phyloP scores from a whole-genome alignment of 768 basidiomycete genomes.

The Brasilioporus rufonigricans region DNA sequence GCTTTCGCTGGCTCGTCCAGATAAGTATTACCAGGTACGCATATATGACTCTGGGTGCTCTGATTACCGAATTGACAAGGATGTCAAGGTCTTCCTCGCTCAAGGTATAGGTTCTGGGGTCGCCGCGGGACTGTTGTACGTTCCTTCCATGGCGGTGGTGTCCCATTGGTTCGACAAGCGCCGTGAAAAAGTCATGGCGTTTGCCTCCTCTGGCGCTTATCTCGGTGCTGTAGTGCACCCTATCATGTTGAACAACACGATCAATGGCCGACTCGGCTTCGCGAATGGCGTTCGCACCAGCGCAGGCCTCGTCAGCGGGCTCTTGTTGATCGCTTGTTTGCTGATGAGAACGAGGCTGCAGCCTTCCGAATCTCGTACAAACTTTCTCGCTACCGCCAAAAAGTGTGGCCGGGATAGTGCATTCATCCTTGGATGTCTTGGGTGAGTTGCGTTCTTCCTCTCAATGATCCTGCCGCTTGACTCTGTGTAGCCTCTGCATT shows the following conservation, averaged over 20 bases:
- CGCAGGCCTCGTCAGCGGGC: slow-evolving; percentile 38
- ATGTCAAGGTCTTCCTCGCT: slow-evolving; percentile 45
- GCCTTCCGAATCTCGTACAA: slow-evolving; percentile 27
- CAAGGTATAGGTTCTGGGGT: slow-evolving; percentile 52
- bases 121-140: slow-evolving; percentile 46
- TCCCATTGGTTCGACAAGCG: slow-evolving; percentile 52
- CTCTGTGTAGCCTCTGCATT: slow-evolving; percentile 21
- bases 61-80: background rate
- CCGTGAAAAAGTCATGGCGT: slow-evolving; percentile 50
- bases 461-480: background rate
- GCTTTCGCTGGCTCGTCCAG: slow-evolving; percentile 43
- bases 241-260: slow-evolving; percentile 55
- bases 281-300: slow-evolving; percentile 41
- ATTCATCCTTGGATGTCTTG: slow-evolving; percentile 29
- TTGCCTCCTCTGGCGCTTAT: slow-evolving; percentile 56
- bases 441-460: slow-evolving; percentile 8
- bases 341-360: slow-evolving; percentile 40
- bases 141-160: slow-evolving; percentile 47
- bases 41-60: background rate
- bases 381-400: slow-evolving; percentile 22
- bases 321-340: slow-evolving; percentile 40
- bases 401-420: slow-evolving; percentile 26
- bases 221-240: slow-evolving; percentile 61
- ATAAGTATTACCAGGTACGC: slow-evolving; percentile 43
- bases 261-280: slow-evolving; percentile 45